These are phyloP conservation scores for Umbellularia californica DNA, from an alignment of 164 flowering plant species.

Conservation along the genomic window DNA sequence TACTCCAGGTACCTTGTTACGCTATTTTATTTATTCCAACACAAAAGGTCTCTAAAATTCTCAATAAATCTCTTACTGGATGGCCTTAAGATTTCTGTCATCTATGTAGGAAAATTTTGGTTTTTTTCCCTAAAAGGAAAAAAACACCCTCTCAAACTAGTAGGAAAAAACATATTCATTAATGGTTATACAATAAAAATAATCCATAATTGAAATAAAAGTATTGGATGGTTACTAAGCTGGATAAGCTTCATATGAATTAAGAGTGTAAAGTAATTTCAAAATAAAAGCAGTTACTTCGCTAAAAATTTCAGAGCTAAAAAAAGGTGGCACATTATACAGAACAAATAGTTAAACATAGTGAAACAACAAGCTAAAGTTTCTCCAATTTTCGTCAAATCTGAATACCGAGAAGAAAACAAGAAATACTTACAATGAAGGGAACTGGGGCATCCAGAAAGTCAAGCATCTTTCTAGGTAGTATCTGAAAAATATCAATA, in stretches of 20 bases:
- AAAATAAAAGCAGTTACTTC: too few species aligned
- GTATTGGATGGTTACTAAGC: too few species aligned
- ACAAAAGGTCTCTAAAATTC: too few species aligned
- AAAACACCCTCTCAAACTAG: not conserved
- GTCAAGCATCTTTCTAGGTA: slow-evolving; percentile 81
- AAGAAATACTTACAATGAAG: slow-evolving; percentile 62
- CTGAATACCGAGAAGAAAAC: not conserved
- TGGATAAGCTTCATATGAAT: too few species aligned
- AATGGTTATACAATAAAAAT: too few species aligned
- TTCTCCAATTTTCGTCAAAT: not conserved
- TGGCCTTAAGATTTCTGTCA: not conserved
- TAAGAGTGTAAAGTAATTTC: not conserved
- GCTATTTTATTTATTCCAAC: not conserved
- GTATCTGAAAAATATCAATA: slow-evolving; percentile 46
- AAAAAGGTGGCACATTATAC: not conserved
- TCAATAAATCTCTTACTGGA: not conserved
- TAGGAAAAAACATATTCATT: not conserved
- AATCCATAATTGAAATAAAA: not conserved
- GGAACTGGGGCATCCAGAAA: slow-evolving; percentile 99
- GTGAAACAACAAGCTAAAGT: not conserved
- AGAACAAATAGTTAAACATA: too few species aligned
- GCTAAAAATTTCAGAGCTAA: not conserved
- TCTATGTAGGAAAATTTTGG: too few species aligned
- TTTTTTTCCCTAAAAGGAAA: not conserved
- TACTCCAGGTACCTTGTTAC: not conserved